Evolutionary conservation across 352 stramenopile species (phyloP), one percentile per base, ranked within the genome.

Genomic region (Globisporangium recalcitrans): DNA sequence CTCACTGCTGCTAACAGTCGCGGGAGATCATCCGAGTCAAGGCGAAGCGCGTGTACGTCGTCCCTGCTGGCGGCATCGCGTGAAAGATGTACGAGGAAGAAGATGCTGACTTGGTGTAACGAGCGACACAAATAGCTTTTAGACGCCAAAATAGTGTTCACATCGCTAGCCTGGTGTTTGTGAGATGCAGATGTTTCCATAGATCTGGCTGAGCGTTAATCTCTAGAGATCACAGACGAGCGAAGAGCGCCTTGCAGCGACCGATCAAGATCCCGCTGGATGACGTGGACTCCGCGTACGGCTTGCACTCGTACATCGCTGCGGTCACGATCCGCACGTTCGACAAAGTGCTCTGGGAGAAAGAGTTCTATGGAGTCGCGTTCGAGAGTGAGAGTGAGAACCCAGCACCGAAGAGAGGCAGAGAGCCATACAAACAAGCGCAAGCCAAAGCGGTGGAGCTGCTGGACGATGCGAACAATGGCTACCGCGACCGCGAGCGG

Each of bases 261-360:
- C 13, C 63, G 9, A 63, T 84, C 10, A 57, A 67, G 40, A 59
- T 85, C 22, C 62, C 55, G 11, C 13, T 52, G 16, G 65, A 75
- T 26, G 80, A 84, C n/a, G 66, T 84, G 16, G 75, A 87, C 24
- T 44, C 65, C 1, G 29, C 22, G 3, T 69, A 85, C 46, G 77
- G 77, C 0, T 55, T 87, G 5, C 74, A 83, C 16, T 80, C 75
- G 9, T 86, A 75, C 52, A 81, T 74, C 10, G 65, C 70, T 26
- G 77, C 80, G 0, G 46, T 86, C 22, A 80, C 73, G 56, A 58
- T 89, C 21, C 72, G 77, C 1, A 72, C 73, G 10, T 67, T 82
- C 1, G 63, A 78, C 16, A 61, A 63, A 21, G 69, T 81, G 31
- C 63, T 78, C 16, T 89, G 75, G 77, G 77, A 87, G 51, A 71